Base-by-base conservation (phyloP, 768 basidiomycete genomes). In the Piloderma croceum region DNA sequence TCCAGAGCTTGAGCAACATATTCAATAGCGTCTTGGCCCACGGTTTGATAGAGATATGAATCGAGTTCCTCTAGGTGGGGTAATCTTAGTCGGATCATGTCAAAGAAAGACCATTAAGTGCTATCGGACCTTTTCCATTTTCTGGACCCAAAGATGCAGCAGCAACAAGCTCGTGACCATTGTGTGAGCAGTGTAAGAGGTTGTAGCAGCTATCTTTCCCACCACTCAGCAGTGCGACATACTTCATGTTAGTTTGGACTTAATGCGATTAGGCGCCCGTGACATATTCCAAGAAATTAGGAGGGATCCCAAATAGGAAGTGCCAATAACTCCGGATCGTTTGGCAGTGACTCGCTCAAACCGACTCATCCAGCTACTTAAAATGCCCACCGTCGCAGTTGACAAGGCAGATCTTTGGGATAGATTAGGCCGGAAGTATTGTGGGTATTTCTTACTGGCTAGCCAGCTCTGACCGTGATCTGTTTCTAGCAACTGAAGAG, bases 181-280 rank as follows among this genome's bases (percentile, higher is more conserved):
- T 90, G 44, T 74, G 70, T 35, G 76, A 65, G 57, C 91, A 94
- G 63, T 98, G 93, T 9, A 90, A 62, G 31, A 98, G 77, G 55
- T 94, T 97, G 73, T 82, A 98, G 70, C 90, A 92, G 60, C 87
- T 90, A 64, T 99, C 96, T 64, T 99, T 99, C 22, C 96, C 96
- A 27, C 96, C 96, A 43, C 93, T 97, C 47, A 99, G 80, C 43
- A 99, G 68, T 2, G 84, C 94, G 56, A 98, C 79, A 60, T 90
- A 90, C 67, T 91, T 90, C 90, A 94, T 93, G 35, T 43, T 48
- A 11, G 29, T 34, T 23, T 36, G 42, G 31, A n/a, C n/a, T n/a
- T n/a, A n/a, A n/a, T n/a, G n/a, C n/a, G n/a, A n/a, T n/a, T n/a
- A n/a, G n/a, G n/a, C n/a, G n/a, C n/a, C n/a, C n/a, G n/a, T n/a